Percentiles rank a stretch among this genome's conserved stretches.
phyloP scores from a whole-genome alignment of 2,329 filamentous ascomycete species.

The Pseudocercospora crystallina region DNA sequence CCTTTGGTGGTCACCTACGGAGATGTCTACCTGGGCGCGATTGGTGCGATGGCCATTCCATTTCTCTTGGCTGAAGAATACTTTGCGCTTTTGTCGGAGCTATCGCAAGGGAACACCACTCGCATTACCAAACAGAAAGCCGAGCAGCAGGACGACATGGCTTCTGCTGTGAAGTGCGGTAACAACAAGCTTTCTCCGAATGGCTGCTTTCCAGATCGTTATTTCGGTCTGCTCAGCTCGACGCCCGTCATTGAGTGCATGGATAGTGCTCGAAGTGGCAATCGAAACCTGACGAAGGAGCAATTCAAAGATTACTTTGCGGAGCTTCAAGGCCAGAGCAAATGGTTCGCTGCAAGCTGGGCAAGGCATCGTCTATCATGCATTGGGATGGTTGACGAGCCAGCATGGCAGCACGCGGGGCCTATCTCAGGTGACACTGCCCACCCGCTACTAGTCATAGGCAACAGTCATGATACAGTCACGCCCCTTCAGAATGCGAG shows the following conservation, averaged over 20 bases:
- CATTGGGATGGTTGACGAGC: conserved; percentile 6
- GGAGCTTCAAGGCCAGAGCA: conserved; percentile 6
- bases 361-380: conserved; percentile 12
- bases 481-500: conserved; percentile 32
- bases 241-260: conserved; percentile 14
- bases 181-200: neutral
- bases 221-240: conserved; percentile 10
- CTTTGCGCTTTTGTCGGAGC: conserved; percentile 5
- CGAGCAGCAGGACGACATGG: conserved; percentile 3
- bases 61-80: conserved; percentile 4
- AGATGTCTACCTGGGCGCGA: conserved; percentile 11
- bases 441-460: conserved; percentile 33
- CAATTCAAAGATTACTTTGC: conserved; percentile 9
- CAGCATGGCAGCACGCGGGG: conserved; percentile 4
- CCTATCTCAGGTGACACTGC: conserved; percentile 24
- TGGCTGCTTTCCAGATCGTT: conserved; percentile 9
- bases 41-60: conserved; percentile 11
- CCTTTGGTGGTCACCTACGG: conserved; percentile 9
- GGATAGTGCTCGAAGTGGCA: conserved; percentile 7
- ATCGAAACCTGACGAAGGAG: conserved; percentile 1
- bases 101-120: conserved; percentile 8
- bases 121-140: conserved; percentile 4
- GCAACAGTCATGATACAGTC: conserved; percentile 36
- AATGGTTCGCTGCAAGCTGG: conserved; percentile 14
- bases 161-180: conserved; percentile 3